Evolutionary conservation across 2,329 filamentous ascomycete genomes (phyloP), one percentile per base, ranked within the genome.

Genomic region (Fusarium pilosicola): DNA sequence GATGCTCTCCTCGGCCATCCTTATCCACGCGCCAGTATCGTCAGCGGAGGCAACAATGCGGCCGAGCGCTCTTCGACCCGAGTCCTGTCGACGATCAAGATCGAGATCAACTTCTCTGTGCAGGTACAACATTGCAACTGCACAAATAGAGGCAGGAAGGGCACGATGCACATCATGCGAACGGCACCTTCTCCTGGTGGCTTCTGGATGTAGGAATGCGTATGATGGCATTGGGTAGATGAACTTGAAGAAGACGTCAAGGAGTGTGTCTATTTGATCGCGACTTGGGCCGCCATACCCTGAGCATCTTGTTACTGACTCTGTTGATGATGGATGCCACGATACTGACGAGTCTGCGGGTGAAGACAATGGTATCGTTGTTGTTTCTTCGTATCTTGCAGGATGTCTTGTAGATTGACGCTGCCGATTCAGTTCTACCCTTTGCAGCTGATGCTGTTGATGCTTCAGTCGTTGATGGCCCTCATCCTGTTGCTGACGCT

Each of bases 241-340:
- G 28, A 49, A 49, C 22, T 13, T 30, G 46, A 49, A 49, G 22
- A 49, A 49, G 11, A 30, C 15, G 3, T 49, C 46, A 4, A 49
- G 46, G 20, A 49, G 28, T 0, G 2, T 13, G 15, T 49, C 46
- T 18, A 30, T 1, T 30, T 30, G 28, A 18, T 18, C 7, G 0
- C 20, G 46, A 20, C 46, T 49, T 9, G 46, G 46, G 46, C 28
- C 28, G 8, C 5, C 10, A 2, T 18, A 13, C 0, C 5, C 46
- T n/a, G 28, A 30, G 22, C 10, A 11, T n/a, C 15, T n/a, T 30
- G 15, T 7, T 18, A 18, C 28, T 32, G 46, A 32, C 28, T 17
- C 46, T 30, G 22, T 18, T 13, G 46, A 49, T 13, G 46, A 49
- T 49, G 46, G 46, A 49, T 49, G 28, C 28, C 46, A 49, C 7